Evolutionary conservation across 2,329 filamentous ascomycete genomes (phyloP).

Genomic region (Beauveria scarabaeidicola): DNA sequence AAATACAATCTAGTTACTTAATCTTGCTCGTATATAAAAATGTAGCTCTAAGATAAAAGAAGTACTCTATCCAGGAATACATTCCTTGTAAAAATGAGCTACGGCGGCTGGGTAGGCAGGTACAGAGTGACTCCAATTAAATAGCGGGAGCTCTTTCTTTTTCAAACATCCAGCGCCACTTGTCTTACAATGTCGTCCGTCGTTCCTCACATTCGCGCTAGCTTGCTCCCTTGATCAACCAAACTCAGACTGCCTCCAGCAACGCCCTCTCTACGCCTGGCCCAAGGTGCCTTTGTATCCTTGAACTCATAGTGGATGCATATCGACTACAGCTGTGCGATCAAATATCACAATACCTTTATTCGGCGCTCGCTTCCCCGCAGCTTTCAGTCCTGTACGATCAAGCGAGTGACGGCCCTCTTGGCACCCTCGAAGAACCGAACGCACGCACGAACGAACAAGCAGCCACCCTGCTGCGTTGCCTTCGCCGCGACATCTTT

Average conservation of each 20-base stretch:
- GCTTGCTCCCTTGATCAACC: not conserved
- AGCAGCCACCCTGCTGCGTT: not conserved
- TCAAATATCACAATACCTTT: not conserved
- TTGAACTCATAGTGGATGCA: not conserved
- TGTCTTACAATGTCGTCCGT: not conserved
- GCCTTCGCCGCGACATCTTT: not conserved
- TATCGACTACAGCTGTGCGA: not conserved
- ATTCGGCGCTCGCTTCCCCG: not conserved
- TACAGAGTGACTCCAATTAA: no score
- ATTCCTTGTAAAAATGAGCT: not conserved
- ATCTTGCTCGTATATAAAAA: no score
- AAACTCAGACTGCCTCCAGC: constrained; percentile 3
- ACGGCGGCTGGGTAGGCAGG: not conserved
- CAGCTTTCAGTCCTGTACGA: not conserved
- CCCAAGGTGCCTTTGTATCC: not conserved
- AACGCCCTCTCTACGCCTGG: not conserved
- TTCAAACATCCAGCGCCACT: not conserved
- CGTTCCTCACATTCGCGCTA: not conserved
- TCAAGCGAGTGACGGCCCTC: not conserved
- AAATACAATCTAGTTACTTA: no score
- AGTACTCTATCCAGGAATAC: no score
- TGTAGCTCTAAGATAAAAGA: no score
- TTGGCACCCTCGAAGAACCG: not conserved
- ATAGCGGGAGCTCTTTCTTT: not conserved
- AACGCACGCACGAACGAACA: not conserved